A percentile compares a stretch with the other conserved stretches of the same genome.
Evolutionary conservation across 345 rosid genomes (phyloP).

Genomic region (Rhodamnia argentea): DNA sequence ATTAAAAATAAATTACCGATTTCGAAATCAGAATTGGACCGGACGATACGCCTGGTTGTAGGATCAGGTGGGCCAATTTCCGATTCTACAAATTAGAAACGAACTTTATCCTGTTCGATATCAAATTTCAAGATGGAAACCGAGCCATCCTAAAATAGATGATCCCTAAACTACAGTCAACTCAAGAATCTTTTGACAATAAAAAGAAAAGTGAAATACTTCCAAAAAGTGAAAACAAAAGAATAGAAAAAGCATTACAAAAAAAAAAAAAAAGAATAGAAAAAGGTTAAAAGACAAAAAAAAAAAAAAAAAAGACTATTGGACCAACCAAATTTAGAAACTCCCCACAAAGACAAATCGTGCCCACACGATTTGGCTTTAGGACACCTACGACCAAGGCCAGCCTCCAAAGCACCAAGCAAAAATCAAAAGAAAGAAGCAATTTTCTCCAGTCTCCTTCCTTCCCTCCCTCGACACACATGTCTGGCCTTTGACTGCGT

Average conservation of each 20-base stretch:
- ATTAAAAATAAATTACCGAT: too few species aligned
- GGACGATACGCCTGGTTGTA: too few species aligned
- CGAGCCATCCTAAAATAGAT: too few species aligned
- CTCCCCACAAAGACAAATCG: not conserved
- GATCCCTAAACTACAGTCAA: not conserved
- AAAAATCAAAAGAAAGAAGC: not conserved
- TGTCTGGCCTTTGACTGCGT: not conserved
- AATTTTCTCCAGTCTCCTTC: not conserved
- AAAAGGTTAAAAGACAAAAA: not conserved
- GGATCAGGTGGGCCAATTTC: too few species aligned
- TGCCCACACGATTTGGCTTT: conserved; percentile 2
- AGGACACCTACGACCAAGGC: conserved; percentile 1
- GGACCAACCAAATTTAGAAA: not conserved
- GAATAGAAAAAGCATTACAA: too few species aligned
- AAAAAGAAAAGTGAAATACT: too few species aligned
- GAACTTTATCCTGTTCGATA: too few species aligned
- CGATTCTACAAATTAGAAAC: too few species aligned
- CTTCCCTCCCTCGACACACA: not conserved
- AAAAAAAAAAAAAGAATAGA: too few species aligned
- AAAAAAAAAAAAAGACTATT: not conserved
- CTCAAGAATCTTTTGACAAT: not conserved
- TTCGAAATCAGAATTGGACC: too few species aligned
- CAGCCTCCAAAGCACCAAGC: not conserved
- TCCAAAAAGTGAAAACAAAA: too few species aligned
- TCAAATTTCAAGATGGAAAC: too few species aligned